phyloP scores from a whole-genome alignment of 805 yeast species.

The Sugiyamaella americana region DNA sequence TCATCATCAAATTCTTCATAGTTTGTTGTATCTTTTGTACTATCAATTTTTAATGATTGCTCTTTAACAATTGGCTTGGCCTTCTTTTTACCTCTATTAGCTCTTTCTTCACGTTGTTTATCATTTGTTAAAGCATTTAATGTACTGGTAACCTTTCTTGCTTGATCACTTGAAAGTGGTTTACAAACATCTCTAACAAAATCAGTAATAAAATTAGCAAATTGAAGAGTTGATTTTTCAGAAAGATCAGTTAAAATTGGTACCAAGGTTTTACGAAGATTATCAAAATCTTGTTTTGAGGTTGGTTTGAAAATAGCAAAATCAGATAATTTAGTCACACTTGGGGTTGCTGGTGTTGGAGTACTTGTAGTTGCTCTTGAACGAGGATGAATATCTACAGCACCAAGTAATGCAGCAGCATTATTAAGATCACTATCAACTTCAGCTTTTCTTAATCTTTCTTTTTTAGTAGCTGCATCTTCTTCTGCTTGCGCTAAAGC shows the following conservation, averaged over 20 bases:
- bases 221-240: constrained; percentile 57
- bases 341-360: constrained; percentile 32
- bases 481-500: constrained; percentile 41
- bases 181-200: constrained; percentile 75
- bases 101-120: constrained; percentile 86
- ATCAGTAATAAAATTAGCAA: constrained; percentile 75
- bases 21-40: constrained; percentile 46
- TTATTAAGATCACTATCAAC: constrained; percentile 79
- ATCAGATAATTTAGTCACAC: constrained; percentile 35
- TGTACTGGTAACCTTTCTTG: constrained; percentile 80
- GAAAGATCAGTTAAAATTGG: constrained; percentile 56
- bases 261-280: constrained; percentile 64
- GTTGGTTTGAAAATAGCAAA: constrained; percentile 73
- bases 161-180: constrained; percentile 75
- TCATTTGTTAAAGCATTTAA: constrained; percentile 75
- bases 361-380: constrained; percentile 45
- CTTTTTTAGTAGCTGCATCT: constrained; percentile 69
- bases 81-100: constrained; percentile 82
- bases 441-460: constrained; percentile 73
- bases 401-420: constrained; percentile 89
- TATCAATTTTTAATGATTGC: constrained; percentile 62
- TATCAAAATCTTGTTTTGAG: constrained; percentile 72
- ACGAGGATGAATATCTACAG: constrained; percentile 37
- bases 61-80: constrained; percentile 80
- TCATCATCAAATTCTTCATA: constrained; percentile 39